Conservation (phyloP, 805 yeast species). For the Ogataea ganodermae region DNA sequence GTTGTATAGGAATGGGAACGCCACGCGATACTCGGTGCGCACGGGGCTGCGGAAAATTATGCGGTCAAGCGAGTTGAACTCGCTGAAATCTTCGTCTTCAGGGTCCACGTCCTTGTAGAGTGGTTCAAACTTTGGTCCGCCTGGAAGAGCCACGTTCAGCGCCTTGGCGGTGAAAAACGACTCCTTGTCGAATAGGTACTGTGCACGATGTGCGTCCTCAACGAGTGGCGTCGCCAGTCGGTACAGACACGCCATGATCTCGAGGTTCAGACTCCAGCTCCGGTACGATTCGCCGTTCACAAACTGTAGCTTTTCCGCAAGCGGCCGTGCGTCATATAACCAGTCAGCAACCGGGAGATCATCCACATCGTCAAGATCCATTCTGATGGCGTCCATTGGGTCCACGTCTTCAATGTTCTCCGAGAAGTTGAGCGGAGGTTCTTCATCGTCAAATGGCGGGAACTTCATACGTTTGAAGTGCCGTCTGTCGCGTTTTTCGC, state of each 20-base stretch:
- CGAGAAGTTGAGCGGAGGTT: constrained; percentile 84
- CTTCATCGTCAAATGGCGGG: constrained; percentile 98
- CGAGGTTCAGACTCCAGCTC: constrained; percentile 64
- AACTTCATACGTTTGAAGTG: constrained; percentile 91
- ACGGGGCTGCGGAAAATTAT: constrained; percentile 77
- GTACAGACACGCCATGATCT: constrained; percentile 64
- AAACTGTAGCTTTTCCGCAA: constrained; percentile 52
- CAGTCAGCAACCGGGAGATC: constrained; percentile 67
- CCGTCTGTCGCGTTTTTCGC: constrained; percentile 87
- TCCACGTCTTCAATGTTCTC: constrained; percentile 76
- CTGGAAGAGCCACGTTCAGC: constrained; percentile 82
- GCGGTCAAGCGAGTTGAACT: constrained; percentile 86
- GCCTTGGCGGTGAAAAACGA: constrained; percentile 91
- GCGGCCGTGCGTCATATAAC: constrained; percentile 79
- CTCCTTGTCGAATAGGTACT: constrained; percentile 72
- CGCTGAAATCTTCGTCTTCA: constrained; percentile 77
- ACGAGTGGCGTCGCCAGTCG: constrained; percentile 71
- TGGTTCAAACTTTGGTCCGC: constrained; percentile 96
- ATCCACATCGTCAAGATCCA: constrained; percentile 65
- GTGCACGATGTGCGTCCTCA: constrained; percentile 64
- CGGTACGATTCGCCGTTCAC: constrained; percentile 81
- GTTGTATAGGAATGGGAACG: constrained; percentile 84
- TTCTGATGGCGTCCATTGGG: constrained; percentile 67
- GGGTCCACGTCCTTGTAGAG: constrained; percentile 63
- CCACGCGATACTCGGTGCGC: constrained; percentile 81